These are phyloP conservation scores for Fragilariopsis cylindrus DNA, from an alignment of 108 stramenopile species.

Conservation along the genomic window DNA sequence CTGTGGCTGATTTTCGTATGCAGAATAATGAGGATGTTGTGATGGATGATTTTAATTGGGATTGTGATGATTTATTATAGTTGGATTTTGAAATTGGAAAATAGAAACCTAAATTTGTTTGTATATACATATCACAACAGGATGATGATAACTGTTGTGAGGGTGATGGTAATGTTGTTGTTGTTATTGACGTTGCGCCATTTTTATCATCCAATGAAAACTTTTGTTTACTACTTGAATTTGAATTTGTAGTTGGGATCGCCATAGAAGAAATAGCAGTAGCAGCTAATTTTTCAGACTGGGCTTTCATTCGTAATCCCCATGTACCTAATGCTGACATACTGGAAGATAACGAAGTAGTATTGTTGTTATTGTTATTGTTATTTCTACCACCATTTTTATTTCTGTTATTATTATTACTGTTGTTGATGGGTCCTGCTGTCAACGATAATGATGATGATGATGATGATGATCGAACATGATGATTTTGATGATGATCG, in stretches of 20 bases:
- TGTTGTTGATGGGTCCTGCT: too few species aligned
- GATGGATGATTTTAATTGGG: slow-evolving; percentile 3
- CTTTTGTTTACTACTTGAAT: neutral
- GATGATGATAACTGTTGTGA: neutral
- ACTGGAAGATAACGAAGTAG: slow-evolving; percentile 18
- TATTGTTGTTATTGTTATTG: neutral
- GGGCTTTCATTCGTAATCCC: slow-evolving; percentile 38
- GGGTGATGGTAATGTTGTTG: neutral
- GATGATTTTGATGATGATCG: neutral
- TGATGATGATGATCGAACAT: too few species aligned
- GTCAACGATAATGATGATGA: too few species aligned
- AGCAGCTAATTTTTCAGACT: slow-evolving; percentile 20
- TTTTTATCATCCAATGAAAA: neutral
- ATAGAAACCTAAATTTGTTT: slow-evolving; percentile 34
- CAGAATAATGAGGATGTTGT: slow-evolving; percentile 40
- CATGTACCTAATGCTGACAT: slow-evolving; percentile 33
- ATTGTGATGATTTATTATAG: neutral
- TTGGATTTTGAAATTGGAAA: slow-evolving; percentile 16
- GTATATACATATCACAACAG: slow-evolving; percentile 30
- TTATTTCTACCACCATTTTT: neutral
- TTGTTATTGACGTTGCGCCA: slow-evolving; percentile 5
- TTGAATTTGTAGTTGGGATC: neutral
- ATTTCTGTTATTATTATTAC: too few species aligned
- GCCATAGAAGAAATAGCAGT: slow-evolving; percentile 14
- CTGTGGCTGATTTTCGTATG: slow-evolving; percentile 37